A percentile compares a stretch with the other conserved stretches of the same genome.
Evolutionary conservation across 768 basidiomycete genomes (phyloP).

Genomic region (Chalciporus pseudorubinellus): DNA sequence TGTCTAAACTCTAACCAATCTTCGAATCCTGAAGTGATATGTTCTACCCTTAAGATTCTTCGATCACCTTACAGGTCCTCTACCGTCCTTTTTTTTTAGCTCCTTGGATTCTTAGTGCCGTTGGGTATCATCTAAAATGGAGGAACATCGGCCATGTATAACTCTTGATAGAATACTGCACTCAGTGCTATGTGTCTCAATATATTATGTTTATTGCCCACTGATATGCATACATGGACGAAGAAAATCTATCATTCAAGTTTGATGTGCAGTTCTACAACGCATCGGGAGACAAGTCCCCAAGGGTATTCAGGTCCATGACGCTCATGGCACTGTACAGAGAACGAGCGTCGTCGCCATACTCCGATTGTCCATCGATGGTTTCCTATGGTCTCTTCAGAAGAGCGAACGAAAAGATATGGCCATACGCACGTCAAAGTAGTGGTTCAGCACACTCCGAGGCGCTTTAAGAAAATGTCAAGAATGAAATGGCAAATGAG

Average conservation of each 20-base stretch:
- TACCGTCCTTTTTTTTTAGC: constrained; percentile 13
- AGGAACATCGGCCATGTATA: constrained; percentile 37
- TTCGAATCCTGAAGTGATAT: constrained; percentile 1
- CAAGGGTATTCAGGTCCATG: constrained; percentile 54
- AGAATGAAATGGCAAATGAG: neutral
- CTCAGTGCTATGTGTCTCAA: constrained; percentile 33
- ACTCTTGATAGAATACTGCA: constrained; percentile 35
- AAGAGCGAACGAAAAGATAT: neutral
- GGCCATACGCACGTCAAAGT: constrained; percentile 76
- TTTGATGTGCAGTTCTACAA: constrained; percentile 43
- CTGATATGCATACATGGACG: too few relatives aligned
- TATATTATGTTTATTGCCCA: constrained; percentile 28
- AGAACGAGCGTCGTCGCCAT: constrained; percentile 68
- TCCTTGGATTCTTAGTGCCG: constrained; percentile 15
- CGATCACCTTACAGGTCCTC: neutral
- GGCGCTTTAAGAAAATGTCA: constrained; percentile 55
- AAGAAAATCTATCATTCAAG: neutral
- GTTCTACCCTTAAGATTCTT: neutral
- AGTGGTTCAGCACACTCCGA: constrained; percentile 81
- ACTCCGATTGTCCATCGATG: constrained; percentile 69
- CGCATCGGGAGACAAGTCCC: constrained; percentile 72
- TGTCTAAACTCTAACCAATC: constrained; percentile 19
- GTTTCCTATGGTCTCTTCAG: constrained; percentile 52
- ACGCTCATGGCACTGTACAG: constrained; percentile 58
- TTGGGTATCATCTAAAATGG: constrained; percentile 31